phyloP scores from a whole-genome alignment of 129 eudicot genomes.

The Artemisia annua region DNA sequence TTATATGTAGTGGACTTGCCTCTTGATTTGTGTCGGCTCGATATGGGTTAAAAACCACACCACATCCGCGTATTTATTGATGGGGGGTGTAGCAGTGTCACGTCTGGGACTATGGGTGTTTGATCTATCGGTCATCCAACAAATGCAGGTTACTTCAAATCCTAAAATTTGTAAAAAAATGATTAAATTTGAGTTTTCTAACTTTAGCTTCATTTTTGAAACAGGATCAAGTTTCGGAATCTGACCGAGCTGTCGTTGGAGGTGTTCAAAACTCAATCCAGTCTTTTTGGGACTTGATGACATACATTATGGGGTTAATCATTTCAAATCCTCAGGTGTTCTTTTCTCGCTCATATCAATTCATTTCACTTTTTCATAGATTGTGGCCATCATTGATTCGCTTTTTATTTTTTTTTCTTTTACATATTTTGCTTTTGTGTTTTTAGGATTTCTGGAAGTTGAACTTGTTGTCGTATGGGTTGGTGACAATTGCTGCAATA shows the following conservation, averaged over 20 bases:
- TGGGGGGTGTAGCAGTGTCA: slow-evolving; percentile 85
- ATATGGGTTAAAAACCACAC: slow-evolving; percentile 56
- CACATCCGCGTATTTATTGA: slow-evolving; percentile 62
- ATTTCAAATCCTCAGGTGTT: slow-evolving; percentile 82
- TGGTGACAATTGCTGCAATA: slow-evolving; percentile 66
- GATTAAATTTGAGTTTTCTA: slow-evolving; percentile 18
- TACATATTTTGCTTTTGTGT: too few relatives aligned
- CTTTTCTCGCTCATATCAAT: background rate
- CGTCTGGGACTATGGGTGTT: slow-evolving; percentile 96
- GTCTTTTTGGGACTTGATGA: slow-evolving; percentile 78
- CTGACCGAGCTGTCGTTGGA: slow-evolving; percentile 84
- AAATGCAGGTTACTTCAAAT: slow-evolving; percentile 71
- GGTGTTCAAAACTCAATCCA: slow-evolving; percentile 96
- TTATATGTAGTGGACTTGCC: slow-evolving; percentile 75
- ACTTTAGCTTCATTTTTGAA: slow-evolving; percentile 7
- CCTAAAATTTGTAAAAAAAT: background rate
- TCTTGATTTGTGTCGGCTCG: slow-evolving; percentile 77
- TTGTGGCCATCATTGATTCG: too few relatives aligned
- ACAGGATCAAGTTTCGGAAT: slow-evolving; percentile 79
- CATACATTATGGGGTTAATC: slow-evolving; percentile 81
- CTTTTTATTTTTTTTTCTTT: background rate
- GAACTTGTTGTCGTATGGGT: slow-evolving; percentile 52
- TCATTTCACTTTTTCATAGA: background rate
- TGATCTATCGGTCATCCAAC: slow-evolving; percentile 91
- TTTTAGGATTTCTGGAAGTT: slow-evolving; percentile 85